A percentile compares a stretch with the other conserved stretches of the same genome.
phyloP scores from a whole-genome alignment of 139 green algal genomes.

The Dunaliella primolecta region DNA sequence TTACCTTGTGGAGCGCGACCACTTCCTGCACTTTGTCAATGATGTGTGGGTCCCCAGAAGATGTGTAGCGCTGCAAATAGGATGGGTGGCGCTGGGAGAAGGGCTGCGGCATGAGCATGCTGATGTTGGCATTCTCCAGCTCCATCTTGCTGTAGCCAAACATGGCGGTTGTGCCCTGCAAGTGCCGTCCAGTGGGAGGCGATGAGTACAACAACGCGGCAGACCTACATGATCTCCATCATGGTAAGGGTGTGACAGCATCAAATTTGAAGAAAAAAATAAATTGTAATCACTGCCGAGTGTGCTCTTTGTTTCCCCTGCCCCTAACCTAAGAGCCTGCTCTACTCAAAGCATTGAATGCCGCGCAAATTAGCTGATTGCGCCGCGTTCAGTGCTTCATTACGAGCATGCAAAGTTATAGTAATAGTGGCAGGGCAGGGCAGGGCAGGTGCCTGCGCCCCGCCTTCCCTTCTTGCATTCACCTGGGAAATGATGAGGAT shows the following conservation, averaged over 20 bases:
- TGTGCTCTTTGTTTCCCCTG: too few relatives aligned
- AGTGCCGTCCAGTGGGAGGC: neutral
- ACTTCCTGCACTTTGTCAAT: conserved; percentile 43
- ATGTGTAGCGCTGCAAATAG: conserved; percentile 37
- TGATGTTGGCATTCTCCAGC: conserved; percentile 29
- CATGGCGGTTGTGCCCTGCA: conserved; percentile 8
- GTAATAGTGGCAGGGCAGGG: too few relatives aligned
- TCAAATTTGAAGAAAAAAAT: too few relatives aligned
- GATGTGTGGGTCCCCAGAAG: conserved; percentile 33
- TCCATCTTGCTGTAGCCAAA: conserved; percentile 34
- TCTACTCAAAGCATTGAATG: too few relatives aligned
- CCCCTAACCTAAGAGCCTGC: too few relatives aligned
- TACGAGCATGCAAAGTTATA: too few relatives aligned
- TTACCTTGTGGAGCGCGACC: conserved; percentile 31
- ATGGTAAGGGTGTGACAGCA: too few relatives aligned
- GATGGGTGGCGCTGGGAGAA: conserved; percentile 32
- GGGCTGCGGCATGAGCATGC: conserved; percentile 35
- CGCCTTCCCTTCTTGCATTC: too few relatives aligned
- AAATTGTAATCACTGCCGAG: too few relatives aligned
- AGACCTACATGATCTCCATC: neutral
- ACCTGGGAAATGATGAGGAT: conserved; percentile 32
- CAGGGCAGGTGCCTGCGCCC: too few relatives aligned
- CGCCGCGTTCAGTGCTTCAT: too few relatives aligned
- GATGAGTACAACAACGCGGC: neutral
- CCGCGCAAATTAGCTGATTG: too few relatives aligned